Base-by-base conservation (phyloP, 108 stramenopile species). In the Cylindrotheca closterium region DNA sequence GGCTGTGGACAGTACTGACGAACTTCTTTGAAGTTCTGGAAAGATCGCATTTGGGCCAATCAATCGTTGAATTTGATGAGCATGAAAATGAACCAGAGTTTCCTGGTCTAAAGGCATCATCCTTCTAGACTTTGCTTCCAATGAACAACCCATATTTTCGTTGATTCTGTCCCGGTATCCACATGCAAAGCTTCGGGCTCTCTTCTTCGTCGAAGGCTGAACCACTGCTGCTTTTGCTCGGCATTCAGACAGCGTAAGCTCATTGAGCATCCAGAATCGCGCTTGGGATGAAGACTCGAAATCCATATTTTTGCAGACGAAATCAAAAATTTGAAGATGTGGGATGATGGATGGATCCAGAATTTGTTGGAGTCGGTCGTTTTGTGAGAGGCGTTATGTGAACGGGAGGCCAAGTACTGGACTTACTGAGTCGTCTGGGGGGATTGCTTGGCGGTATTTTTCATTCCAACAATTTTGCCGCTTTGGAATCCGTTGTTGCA, bases 1-100 rank as follows among this genome's bases (percentile, higher is more conserved):
- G 23, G 91, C 91, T 47, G 91, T 88, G 12, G 87, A 84, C 17
- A 86, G 70, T 8, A 87, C 87, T 34, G 79, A 74, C 31, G 72
- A 45, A 53, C 79, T 76, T 47, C 86, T 68, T 34, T 70, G 37
- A 30, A 86, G 79, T 0, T 64, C 67, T 8, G 85, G 79, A 0
- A 87, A 58, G 2, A 76, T 49, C 17, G 91, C 91, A 54, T 71
- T 69, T 19, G 91, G 91, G 31, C 91, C 91, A 47, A 88, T 74
- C 23, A 92, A 70, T 19, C 63, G 33, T 22, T 82, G 80, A 22
- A 92, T 83, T 63, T 88, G 87, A 47, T 85, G 85, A 34, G 82
- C 71, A 60, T 92, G 87, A 63, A 92, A 88, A 19, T 79, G 76
- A 24, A 92, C 49, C 1, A 88, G 73, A 5, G 63, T 60, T 18